A percentile compares a stretch with the other conserved stretches of the same genome.
phyloP scores from a whole-genome alignment of 176 grass and related monocot genomes.

The Oryza brachyantha region DNA sequence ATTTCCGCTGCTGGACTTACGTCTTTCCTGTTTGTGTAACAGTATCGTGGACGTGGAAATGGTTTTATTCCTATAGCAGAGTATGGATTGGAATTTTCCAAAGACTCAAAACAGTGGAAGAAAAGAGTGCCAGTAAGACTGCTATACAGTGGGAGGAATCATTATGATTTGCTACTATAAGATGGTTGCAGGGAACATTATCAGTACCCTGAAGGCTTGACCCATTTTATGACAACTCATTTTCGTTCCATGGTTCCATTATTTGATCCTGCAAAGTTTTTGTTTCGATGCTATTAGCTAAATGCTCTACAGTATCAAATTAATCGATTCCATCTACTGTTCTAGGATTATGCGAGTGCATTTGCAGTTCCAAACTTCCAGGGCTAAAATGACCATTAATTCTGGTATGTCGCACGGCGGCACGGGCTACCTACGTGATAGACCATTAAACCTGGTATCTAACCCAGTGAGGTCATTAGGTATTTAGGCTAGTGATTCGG shows the following conservation, averaged over 20 bases:
- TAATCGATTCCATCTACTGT: background rate
- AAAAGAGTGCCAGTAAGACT: conserved; percentile 71
- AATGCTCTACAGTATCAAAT: background rate
- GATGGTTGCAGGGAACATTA: background rate
- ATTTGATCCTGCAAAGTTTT: background rate
- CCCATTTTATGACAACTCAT: background rate
- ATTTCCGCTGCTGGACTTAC: conserved; percentile 2
- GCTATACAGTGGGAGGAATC: conserved; percentile 77
- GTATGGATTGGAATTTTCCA: conserved; percentile 78
- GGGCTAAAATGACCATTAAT: background rate
- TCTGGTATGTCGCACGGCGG: too few species aligned
- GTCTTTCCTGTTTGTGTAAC: conserved; percentile 24
- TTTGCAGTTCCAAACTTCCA: background rate
- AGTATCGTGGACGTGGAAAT: conserved; percentile 63
- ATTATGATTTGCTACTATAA: conserved; percentile 86
- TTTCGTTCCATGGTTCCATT: background rate
- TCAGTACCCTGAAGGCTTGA: background rate
- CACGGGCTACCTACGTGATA: background rate
- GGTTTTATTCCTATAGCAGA: conserved; percentile 92
- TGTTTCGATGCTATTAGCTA: background rate
- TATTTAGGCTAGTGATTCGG: conserved; percentile 6
- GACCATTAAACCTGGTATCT: background rate
- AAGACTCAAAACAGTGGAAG: conserved; percentile 56
- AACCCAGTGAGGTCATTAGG: background rate
- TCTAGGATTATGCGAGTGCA: background rate